A percentile compares a stretch with the other conserved stretches of the same genome.
Evolutionary conservation across 805 yeast species (phyloP).

Genomic region (Schwanniomyces vanrijiae): DNA sequence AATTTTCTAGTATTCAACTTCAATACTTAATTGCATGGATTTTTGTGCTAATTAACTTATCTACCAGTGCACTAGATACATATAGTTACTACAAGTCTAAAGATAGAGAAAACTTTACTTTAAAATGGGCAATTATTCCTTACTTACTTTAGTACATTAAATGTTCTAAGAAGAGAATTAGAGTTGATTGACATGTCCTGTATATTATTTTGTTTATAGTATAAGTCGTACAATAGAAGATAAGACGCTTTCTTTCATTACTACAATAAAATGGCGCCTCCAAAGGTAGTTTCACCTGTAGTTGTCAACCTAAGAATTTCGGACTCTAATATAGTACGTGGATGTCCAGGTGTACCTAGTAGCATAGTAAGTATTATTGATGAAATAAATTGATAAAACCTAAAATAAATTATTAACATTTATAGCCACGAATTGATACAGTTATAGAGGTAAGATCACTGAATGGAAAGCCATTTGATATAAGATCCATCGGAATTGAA

Average conservation of each 20-base stretch:
- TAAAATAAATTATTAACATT: neutral
- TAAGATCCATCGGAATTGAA: conserved; percentile 49
- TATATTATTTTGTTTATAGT: neutral
- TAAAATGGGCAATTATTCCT: conserved; percentile 39
- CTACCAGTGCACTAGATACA: conserved; percentile 56
- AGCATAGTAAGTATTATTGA: conserved; percentile 24
- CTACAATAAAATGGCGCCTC: conserved; percentile 8
- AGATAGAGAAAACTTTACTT: conserved; percentile 24
- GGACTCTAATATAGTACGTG: conserved; percentile 53
- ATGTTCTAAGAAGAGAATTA: neutral
- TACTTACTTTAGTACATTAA: conserved; percentile 20
- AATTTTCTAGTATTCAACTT: conserved; percentile 16
- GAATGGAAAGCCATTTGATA: conserved; percentile 44
- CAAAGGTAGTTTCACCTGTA: conserved; percentile 23
- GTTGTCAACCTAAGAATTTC: conserved; percentile 47
- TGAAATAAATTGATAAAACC: neutral
- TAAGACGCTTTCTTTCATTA: neutral
- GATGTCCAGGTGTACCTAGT: conserved; percentile 69
- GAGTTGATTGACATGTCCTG: conserved; percentile 3
- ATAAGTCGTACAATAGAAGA: neutral
- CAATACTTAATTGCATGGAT: conserved; percentile 22
- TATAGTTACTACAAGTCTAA: conserved; percentile 43
- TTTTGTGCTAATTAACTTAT: conserved; percentile 48
- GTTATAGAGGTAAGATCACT: conserved; percentile 54
- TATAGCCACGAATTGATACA: conserved; percentile 55